Conservation (phyloP, 2,329 filamentous ascomycete genomes). For the Botrytis fabae region DNA sequence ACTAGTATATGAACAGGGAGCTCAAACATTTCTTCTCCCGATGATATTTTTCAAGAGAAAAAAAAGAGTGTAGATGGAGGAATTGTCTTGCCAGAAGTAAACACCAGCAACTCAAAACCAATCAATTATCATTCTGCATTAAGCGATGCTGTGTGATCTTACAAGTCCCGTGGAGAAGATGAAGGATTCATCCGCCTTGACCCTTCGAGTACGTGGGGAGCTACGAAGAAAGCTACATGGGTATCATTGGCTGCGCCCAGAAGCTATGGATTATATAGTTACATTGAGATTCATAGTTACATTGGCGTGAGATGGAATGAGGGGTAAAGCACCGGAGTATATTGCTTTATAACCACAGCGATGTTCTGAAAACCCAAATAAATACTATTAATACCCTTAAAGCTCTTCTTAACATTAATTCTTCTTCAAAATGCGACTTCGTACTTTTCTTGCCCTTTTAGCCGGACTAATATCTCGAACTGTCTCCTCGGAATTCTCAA, state of each 20-base stretch:
- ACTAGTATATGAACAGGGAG: too few relatives aligned
- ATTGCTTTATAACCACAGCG: neutral
- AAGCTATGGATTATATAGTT: neutral
- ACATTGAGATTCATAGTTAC: neutral
- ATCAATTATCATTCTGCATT: too few relatives aligned
- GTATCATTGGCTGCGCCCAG: neutral
- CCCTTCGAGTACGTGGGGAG: neutral
- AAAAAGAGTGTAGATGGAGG: neutral
- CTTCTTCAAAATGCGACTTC: neutral
- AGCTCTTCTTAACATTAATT: too few relatives aligned
- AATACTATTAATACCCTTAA: accelerated
- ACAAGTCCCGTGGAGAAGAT: neutral
- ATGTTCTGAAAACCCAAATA: neutral
- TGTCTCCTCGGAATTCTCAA: neutral
- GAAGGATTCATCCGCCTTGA: neutral
- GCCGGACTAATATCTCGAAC: neutral
- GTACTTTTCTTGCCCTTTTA: neutral
- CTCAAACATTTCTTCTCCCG: too few relatives aligned
- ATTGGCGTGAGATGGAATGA: neutral
- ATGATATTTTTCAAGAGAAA: too few relatives aligned
- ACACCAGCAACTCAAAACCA: too few relatives aligned
- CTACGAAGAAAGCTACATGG: neutral
- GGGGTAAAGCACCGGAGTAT: neutral
- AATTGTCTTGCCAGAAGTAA: neutral
- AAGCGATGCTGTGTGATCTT: neutral